Percentiles rank a stretch among this genome's conserved stretches.
These are phyloP conservation scores for Fusarium goolgardi DNA, from an alignment of 2,329 filamentous ascomycete genomes.

Conservation along the genomic window DNA sequence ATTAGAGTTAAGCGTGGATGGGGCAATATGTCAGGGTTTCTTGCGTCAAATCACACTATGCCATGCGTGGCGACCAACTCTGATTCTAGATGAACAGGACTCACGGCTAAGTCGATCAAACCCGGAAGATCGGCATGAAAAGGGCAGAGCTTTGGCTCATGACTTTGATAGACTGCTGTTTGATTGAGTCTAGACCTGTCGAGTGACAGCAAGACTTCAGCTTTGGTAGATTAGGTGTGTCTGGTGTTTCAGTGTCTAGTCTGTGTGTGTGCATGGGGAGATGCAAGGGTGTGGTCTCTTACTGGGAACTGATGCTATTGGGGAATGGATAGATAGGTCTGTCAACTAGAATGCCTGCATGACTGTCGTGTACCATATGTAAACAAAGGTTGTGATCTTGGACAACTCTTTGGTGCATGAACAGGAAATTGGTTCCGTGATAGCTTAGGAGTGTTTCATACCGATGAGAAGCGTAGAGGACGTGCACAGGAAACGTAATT, in stretches of 20 bases:
- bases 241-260: neutral
- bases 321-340: slow-evolving; percentile 10
- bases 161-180: slow-evolving; percentile 2
- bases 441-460: neutral
- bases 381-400: neutral
- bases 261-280: slow-evolving; percentile 1
- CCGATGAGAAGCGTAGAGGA: slow-evolving; percentile 13
- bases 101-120: slow-evolving; percentile 11
- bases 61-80: slow-evolving; percentile 10
- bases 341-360: slow-evolving; percentile 3
- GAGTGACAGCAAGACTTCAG: slow-evolving; percentile 30
- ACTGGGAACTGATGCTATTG: slow-evolving; percentile 1
- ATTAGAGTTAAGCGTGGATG: slow-evolving; percentile 28
- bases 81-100: slow-evolving; percentile 1
- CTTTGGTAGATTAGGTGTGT: slow-evolving; percentile 18
- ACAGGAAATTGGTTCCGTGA: slow-evolving; percentile 1
- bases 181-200: slow-evolving; percentile 29
- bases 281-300: slow-evolving; percentile 7
- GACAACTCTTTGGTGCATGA: slow-evolving; percentile 2
- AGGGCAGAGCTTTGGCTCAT: neutral
- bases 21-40: slow-evolving; percentile 42
- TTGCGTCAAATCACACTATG: slow-evolving; percentile 43
- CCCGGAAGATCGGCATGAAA: slow-evolving; percentile 34
- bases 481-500: slow-evolving; percentile 1
- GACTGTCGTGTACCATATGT: neutral